These are phyloP conservation scores for Cercophora samala DNA, from an alignment of 495 filamentous ascomycete genomes.

Conservation along the genomic window DNA sequence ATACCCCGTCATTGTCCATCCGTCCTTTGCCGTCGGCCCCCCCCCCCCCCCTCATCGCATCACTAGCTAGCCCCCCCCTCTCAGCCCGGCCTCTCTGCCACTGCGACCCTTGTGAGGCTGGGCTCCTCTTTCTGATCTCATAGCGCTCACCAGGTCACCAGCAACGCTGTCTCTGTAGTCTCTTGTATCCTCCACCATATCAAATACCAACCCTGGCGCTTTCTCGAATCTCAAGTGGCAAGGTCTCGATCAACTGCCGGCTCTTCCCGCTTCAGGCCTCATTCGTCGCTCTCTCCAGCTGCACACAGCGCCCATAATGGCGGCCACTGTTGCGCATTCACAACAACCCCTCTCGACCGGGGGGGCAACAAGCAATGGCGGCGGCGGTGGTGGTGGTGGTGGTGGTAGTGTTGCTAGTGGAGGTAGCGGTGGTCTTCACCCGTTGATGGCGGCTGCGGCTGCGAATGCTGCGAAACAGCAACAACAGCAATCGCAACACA, in stretches of 20 bases:
- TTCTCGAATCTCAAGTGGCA: neutral
- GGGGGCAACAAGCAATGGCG: neutral
- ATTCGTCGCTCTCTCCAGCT: neutral
- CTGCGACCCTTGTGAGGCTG: conserved; percentile 11
- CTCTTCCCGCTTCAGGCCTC: neutral
- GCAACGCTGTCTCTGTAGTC: neutral
- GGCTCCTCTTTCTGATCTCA: conserved; percentile 11
- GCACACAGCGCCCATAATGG: conserved; percentile 19
- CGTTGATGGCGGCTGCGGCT: conserved; percentile 26
- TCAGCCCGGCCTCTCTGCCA: conserved; percentile 12
- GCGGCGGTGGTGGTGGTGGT: conserved; percentile 17
- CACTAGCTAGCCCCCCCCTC: neutral
- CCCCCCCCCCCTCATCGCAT: neutral
- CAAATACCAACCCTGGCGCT: neutral
- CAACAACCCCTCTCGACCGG: conserved; percentile 19
- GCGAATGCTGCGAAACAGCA: conserved; percentile 25
- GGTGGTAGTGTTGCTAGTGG: neutral
- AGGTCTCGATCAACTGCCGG: neutral
- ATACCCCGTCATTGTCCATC: neutral
- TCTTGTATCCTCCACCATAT: neutral
- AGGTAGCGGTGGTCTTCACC: conserved; percentile 29
- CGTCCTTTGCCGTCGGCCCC: conserved; percentile 6
- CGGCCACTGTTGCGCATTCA: conserved; percentile 35
- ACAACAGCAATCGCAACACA: conserved; percentile 20
- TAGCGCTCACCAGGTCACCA: conserved; percentile 3